These are phyloP conservation scores for Scheffersomyces stambukii DNA, from an alignment of 1,139 yeast species.

Conservation along the genomic window DNA sequence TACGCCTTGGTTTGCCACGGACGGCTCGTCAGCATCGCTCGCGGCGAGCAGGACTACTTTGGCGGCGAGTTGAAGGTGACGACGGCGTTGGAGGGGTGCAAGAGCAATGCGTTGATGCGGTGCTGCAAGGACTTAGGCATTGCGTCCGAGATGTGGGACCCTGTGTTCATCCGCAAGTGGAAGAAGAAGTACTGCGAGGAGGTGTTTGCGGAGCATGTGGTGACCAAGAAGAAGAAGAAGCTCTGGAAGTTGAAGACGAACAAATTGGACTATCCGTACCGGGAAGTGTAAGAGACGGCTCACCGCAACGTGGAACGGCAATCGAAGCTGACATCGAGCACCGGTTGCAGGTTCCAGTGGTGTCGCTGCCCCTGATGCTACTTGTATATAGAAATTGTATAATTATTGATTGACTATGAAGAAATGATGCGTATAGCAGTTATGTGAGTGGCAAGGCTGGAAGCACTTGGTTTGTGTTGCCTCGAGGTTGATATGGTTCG, in stretches of 20 bases:
- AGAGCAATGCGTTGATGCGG: slow-evolving; percentile 94
- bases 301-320: too few relatives aligned
- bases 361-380: too few relatives aligned
- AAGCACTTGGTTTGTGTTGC: background rate
- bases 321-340: too few relatives aligned
- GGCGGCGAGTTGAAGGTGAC: slow-evolving; percentile 79
- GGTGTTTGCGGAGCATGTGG: slow-evolving; percentile 79
- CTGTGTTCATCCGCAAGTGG: slow-evolving; percentile 76
- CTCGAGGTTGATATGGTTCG: too few relatives aligned
- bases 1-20: slow-evolving; percentile 87
- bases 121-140: slow-evolving; percentile 96
- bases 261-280: slow-evolving; percentile 9
- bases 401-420: too few relatives aligned
- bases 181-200: slow-evolving; percentile 76
- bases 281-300: slow-evolving; percentile 2
- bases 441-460: background rate
- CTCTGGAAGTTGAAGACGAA: slow-evolving; percentile 68
- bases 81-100: slow-evolving; percentile 97
- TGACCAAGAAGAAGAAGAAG: slow-evolving; percentile 80
- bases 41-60: slow-evolving; percentile 95
- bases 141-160: slow-evolving; percentile 98
- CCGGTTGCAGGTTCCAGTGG: too few relatives aligned
- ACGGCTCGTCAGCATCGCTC: slow-evolving; percentile 81
- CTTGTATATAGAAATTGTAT: too few relatives aligned
- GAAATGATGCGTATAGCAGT: too few relatives aligned